Evolutionary conservation across 2,329 filamentous ascomycete genomes (phyloP).

Genomic region (Calonectria hawksworthii): DNA sequence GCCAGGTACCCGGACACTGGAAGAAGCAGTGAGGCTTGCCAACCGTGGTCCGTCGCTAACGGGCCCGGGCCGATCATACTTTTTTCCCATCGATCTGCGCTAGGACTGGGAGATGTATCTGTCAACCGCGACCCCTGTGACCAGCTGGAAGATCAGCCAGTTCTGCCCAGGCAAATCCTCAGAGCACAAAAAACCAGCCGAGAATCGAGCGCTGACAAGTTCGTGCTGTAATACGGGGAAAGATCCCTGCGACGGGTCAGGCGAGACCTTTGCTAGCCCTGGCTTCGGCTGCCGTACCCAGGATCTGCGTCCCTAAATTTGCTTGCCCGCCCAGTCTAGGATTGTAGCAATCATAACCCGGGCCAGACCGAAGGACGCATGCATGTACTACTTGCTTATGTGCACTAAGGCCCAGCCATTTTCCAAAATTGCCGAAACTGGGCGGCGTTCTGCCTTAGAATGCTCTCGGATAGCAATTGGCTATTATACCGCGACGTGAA

Average conservation of each 20-base stretch:
- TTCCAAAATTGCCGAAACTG: background rate
- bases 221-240: background rate
- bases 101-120: conserved; percentile 13
- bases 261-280: background rate
- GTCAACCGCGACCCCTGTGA: background rate
- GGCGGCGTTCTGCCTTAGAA: no score
- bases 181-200: background rate
- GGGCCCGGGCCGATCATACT: conserved; percentile 4
- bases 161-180: background rate
- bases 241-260: background rate
- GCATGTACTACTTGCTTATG: background rate
- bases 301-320: background rate
- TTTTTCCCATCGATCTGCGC: conserved; percentile 17
- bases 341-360: background rate
- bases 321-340: background rate
- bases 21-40: background rate
- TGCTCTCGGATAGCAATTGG: background rate
- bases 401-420: background rate
- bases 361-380: background rate
- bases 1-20: conserved; percentile 9
- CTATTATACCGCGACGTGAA: background rate
- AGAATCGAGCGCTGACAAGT: background rate
- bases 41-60: conserved; percentile 5
- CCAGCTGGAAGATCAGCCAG: background rate
- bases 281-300: background rate